Conservation (phyloP, 495 filamentous ascomycete genomes). For the Antarctomyces pellizariae region DNA sequence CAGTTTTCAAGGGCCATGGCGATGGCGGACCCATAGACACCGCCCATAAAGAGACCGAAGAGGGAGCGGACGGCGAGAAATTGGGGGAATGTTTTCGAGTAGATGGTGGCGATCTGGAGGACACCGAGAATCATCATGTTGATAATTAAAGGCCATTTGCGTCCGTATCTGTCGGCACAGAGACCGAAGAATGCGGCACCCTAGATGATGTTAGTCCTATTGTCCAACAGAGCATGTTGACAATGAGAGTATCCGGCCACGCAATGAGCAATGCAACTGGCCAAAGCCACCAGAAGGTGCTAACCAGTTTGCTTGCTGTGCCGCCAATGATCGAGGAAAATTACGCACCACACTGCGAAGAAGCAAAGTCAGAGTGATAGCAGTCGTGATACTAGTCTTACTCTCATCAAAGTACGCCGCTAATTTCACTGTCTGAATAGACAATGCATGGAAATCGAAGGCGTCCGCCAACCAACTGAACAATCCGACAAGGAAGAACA, state of each 20-base stretch:
- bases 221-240: no score
- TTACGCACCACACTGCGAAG: slow-evolving; percentile 42
- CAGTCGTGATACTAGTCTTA: slow-evolving; percentile 46
- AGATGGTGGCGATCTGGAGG: slow-evolving; percentile 53
- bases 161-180: slow-evolving; percentile 48
- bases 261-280: no score
- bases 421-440: slow-evolving; percentile 45
- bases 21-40: slow-evolving; percentile 60
- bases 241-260: no score
- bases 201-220: no score
- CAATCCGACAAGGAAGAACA: slow-evolving; percentile 41
- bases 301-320: no score
- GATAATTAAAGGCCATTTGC: slow-evolving; percentile 59
- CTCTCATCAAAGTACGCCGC: slow-evolving; percentile 36
- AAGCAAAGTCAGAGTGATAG: slow-evolving; percentile 51
- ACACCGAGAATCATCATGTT: slow-evolving; percentile 43
- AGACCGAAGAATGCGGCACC: slow-evolving; percentile 51
- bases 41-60: slow-evolving; percentile 69
- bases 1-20: slow-evolving; percentile 63
- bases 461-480: slow-evolving; percentile 44
- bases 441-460: slow-evolving; percentile 57
- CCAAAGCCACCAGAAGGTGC: no score
- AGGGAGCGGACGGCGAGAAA: slow-evolving; percentile 47
- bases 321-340: no score
- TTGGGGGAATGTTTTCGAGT: slow-evolving; percentile 35